Conservation (phyloP, 2,329 filamentous ascomycete species). For the Ophioceras dolichostomum region DNA sequence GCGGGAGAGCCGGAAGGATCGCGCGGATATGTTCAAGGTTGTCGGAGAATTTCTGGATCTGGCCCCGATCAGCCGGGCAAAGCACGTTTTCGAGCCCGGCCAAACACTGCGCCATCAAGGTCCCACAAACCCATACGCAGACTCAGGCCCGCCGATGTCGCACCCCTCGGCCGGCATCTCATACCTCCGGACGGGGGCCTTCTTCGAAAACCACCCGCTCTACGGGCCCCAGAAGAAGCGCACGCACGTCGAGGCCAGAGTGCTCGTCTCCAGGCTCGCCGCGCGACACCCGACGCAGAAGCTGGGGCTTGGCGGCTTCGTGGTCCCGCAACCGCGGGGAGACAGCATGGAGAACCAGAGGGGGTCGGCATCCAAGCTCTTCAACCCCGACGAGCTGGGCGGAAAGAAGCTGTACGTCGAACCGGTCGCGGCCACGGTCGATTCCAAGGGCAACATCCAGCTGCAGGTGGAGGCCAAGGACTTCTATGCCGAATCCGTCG, state of each 20-base stretch:
- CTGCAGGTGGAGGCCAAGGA: conserved; percentile 28
- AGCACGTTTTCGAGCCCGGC: conserved; percentile 8
- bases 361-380: conserved; percentile 6
- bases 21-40: conserved; percentile 34
- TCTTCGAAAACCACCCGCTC: conserved; percentile 45
- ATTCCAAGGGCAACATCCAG: conserved; percentile 36
- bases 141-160: conserved; percentile 42
- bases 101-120: no score
- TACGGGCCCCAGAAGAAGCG: conserved; percentile 45
- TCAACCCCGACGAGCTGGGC: conserved; percentile 35
- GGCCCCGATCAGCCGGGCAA: conserved; percentile 31
- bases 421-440: conserved; percentile 28
- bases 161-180: conserved; percentile 52
- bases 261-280: conserved; percentile 13
- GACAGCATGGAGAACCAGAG: conserved; percentile 25
- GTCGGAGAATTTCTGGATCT: conserved; percentile 52
- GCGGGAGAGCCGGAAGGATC: conserved; percentile 38
- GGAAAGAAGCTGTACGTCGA: conserved; percentile 43
- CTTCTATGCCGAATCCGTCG: conserved; percentile 26
- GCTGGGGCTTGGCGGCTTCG: conserved; percentile 43
- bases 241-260: conserved; percentile 34
- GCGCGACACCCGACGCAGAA: conserved; percentile 11
- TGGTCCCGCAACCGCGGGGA: conserved; percentile 27
- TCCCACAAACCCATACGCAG: conserved; percentile 32
- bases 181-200: conserved; percentile 43